Conservation (phyloP, 805 yeast genomes). For the Saturnispora hagleri region DNA sequence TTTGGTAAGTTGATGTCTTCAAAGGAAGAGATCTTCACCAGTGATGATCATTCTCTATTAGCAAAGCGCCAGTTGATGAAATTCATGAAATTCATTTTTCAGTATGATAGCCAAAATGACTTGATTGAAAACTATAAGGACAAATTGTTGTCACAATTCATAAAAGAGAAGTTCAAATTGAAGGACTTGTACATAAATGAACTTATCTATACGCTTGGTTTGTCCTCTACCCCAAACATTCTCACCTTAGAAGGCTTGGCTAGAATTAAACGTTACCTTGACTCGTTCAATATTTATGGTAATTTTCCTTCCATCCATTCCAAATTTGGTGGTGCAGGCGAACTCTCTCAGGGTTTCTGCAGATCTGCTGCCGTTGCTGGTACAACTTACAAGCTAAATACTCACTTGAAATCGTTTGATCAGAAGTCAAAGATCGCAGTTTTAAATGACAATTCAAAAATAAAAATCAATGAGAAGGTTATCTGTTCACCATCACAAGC, state of each 20-base stretch:
- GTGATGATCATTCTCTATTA: slow-evolving; percentile 55
- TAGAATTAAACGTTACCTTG: slow-evolving; percentile 73
- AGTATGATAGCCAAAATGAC: slow-evolving; percentile 44
- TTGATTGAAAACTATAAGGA: slow-evolving; percentile 38
- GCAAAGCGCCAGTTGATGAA: slow-evolving; percentile 85
- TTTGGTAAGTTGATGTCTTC: slow-evolving; percentile 81
- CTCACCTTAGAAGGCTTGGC: slow-evolving; percentile 68
- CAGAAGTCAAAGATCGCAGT: slow-evolving; percentile 56
- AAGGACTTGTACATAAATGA: slow-evolving; percentile 72
- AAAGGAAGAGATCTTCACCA: slow-evolving; percentile 89
- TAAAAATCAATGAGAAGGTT: slow-evolving; percentile 70
- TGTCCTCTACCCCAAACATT: slow-evolving; percentile 52
- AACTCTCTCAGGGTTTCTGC: slow-evolving; percentile 92
- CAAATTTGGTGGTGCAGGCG: slow-evolving; percentile 95
- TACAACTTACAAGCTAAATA: slow-evolving; percentile 79
- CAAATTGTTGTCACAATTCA: slow-evolving; percentile 48
- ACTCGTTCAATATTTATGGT: slow-evolving; percentile 87
- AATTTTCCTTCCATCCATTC: slow-evolving; percentile 87
- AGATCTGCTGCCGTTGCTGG: slow-evolving; percentile 98
- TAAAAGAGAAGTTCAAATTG: slow-evolving; percentile 58
- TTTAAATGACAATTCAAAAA: slow-evolving; percentile 65
- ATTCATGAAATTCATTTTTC: slow-evolving; percentile 78
- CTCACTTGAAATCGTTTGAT: slow-evolving; percentile 57
- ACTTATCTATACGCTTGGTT: slow-evolving; percentile 77
- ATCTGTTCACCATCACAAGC: slow-evolving; percentile 68